Conservation (phyloP, 1,139 yeast genomes). For the Yamadazyma epiphylla region DNA sequence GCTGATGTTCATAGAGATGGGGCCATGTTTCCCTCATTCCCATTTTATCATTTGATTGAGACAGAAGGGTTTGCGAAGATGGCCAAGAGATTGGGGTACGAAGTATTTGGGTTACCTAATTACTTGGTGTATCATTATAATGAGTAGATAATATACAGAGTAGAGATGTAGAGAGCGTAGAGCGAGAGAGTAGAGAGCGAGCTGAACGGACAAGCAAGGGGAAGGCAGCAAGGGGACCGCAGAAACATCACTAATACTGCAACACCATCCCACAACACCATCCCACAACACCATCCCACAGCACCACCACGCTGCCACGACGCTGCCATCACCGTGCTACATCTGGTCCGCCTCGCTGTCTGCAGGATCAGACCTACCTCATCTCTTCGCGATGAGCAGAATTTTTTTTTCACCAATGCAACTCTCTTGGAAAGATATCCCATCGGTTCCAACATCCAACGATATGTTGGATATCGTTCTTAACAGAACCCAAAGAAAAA, state of each 20-base stretch:
- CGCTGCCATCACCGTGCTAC: not conserved
- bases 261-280: no score
- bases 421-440: conserved; percentile 97
- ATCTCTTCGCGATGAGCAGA: not conserved
- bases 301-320: no score
- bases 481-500: conserved; percentile 96
- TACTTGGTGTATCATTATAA: conserved; percentile 85
- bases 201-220: no score
- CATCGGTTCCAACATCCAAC: conserved; percentile 87
- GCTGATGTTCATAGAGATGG: conserved; percentile 99
- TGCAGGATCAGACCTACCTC: not conserved
- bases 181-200: no score
- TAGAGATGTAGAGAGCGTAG: no score
- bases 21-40: conserved; percentile 98
- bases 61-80: conserved; percentile 98
- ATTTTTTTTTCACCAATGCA: conserved; percentile 56
- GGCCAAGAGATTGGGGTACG: conserved; percentile 93
- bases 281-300: no score
- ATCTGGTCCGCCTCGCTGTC: not conserved
- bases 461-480: conserved; percentile 95
- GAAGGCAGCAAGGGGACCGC: no score
- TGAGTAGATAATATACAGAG: conserved; percentile 39
- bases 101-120: conserved; percentile 89
- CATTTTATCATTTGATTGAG: conserved; percentile 93
- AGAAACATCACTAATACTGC: no score